Conservation (phyloP, 495 filamentous ascomycete genomes). For the Acidomyces sp. region DNA sequence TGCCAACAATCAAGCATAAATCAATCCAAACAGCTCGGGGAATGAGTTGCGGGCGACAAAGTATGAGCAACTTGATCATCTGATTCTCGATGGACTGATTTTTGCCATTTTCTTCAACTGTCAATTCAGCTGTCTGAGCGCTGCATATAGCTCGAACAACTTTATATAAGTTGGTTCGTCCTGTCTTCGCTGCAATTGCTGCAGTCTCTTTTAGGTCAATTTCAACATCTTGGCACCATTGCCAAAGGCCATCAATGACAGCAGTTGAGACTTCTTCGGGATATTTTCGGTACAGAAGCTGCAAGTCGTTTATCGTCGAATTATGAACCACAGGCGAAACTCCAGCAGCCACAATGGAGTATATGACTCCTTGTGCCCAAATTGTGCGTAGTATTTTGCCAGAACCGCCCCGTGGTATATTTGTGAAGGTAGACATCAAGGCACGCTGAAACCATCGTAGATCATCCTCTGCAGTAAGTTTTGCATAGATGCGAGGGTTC, state of each 20-base stretch:
- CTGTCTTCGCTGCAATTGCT: slow-evolving; percentile 54
- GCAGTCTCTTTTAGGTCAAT: slow-evolving; percentile 63
- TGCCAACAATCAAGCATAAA: slow-evolving; percentile 57
- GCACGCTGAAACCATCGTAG: slow-evolving; percentile 61
- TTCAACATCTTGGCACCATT: slow-evolving; percentile 56
- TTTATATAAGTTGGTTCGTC: slow-evolving; percentile 42
- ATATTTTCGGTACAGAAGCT: slow-evolving; percentile 42
- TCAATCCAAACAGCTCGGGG: slow-evolving; percentile 77
- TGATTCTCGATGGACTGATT: slow-evolving; percentile 34
- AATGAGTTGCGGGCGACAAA: slow-evolving; percentile 66
- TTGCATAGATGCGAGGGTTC: slow-evolving; percentile 70
- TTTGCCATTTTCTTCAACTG: no score
- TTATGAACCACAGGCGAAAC: slow-evolving; percentile 47
- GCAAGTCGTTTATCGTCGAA: slow-evolving; percentile 44
- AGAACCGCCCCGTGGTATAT: slow-evolving; percentile 23
- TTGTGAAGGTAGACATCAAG: slow-evolving; percentile 46
- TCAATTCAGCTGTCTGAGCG: not conserved
- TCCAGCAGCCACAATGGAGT: slow-evolving; percentile 48
- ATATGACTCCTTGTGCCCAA: slow-evolving; percentile 78
- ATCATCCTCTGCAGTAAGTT: slow-evolving; percentile 58
- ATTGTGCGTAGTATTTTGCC: slow-evolving; percentile 18
- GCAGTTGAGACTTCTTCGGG: slow-evolving; percentile 42
- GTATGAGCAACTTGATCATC: slow-evolving; percentile 49
- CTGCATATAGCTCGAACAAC: slow-evolving; percentile 58
- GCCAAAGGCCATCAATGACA: slow-evolving; percentile 65